phyloP scores from a whole-genome alignment of 495 filamentous ascomycete genomes.

The Penicillium canescens region DNA sequence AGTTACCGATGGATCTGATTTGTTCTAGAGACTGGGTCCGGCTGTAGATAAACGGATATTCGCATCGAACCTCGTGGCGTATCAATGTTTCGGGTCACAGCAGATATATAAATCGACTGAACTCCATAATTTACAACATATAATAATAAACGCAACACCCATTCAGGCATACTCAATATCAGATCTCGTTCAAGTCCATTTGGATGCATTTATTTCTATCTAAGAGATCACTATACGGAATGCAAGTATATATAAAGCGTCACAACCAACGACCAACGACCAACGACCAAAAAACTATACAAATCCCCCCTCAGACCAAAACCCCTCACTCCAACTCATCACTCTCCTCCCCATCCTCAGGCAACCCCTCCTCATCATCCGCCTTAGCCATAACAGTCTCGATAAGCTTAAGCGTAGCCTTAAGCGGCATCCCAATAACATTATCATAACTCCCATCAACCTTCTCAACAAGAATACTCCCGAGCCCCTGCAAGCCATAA shows the following conservation, averaged over 20 bases:
- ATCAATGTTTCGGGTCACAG: no score
- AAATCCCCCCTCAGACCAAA: neutral
- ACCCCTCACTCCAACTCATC: conserved; percentile 20
- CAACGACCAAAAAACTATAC: neutral
- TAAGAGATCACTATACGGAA: no score
- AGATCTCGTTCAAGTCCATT: neutral
- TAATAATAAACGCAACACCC: no score
- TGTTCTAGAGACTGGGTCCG: no score
- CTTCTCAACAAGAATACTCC: conserved; percentile 80
- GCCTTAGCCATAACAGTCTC: conserved; percentile 71
- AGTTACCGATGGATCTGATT: no score
- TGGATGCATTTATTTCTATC: no score
- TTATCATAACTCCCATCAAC: conserved; percentile 92
- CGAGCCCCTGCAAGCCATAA: conserved; percentile 89
- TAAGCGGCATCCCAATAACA: conserved; percentile 90
- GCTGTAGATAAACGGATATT: neutral
- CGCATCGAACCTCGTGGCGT: neutral
- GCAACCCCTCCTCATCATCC: conserved; percentile 53
- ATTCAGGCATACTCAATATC: neutral
- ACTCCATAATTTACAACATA: no score
- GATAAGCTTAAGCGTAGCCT: conserved; percentile 76
- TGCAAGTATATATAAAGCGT: no score
- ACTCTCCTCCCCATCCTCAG: conserved; percentile 26
- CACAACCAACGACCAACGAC: neutral
- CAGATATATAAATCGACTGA: no score